These are phyloP conservation scores for Microcos paniculata DNA, from an alignment of 345 rosid genomes.

Conservation along the genomic window DNA sequence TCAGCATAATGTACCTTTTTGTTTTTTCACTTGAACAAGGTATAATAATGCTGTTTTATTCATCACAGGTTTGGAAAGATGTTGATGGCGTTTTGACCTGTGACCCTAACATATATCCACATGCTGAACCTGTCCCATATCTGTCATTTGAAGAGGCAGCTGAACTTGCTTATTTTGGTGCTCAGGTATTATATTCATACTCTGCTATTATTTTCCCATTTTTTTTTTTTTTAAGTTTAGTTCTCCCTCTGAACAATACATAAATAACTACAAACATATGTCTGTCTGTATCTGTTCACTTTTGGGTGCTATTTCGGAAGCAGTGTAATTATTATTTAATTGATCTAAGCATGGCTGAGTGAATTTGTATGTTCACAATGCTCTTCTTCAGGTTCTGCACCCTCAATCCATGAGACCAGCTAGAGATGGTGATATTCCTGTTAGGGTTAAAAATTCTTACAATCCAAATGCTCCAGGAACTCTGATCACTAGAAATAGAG, in stretches of 20 bases:
- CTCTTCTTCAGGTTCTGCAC: constrained; percentile 74
- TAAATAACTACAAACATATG: neutral
- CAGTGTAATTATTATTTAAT: neutral
- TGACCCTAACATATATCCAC: constrained; percentile 81
- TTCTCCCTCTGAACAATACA: neutral
- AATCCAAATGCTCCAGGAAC: constrained; percentile 97
- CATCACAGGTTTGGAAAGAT: constrained; percentile 94
- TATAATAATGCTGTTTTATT: neutral
- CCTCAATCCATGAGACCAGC: constrained; percentile 99
- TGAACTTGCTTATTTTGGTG: constrained; percentile 98
- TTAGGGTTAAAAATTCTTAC: constrained; percentile 97
- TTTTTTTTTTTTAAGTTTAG: neutral
- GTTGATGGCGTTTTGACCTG: constrained; percentile 99
- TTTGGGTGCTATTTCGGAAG: constrained; percentile 1
- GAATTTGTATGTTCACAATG: constrained; percentile 6
- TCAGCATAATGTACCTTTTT: neutral
- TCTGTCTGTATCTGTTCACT: neutral
- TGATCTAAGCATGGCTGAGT: neutral
- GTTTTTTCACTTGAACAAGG: neutral
- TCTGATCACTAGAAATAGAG: constrained; percentile 80
- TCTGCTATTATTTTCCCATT: neutral
- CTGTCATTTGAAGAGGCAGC: constrained; percentile 98
- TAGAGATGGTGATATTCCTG: constrained; percentile 94
- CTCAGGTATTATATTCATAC: constrained; percentile 58
- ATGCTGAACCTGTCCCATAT: constrained; percentile 79